Base-by-base conservation (phyloP, 2,329 filamentous ascomycete genomes). In the Pseudopithomyces maydicus region DNA sequence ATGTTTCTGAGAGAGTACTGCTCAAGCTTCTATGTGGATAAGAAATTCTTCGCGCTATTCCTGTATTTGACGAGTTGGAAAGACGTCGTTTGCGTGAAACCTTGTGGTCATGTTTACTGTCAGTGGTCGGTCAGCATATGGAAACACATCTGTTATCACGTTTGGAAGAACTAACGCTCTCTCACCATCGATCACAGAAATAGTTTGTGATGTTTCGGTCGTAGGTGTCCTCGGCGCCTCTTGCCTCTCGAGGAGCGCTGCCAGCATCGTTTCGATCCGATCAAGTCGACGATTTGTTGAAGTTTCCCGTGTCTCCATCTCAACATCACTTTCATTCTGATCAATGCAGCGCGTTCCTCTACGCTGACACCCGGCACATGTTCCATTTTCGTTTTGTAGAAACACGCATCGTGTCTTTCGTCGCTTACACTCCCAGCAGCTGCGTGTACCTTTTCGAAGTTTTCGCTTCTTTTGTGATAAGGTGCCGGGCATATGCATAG, bases 361-460 rank as follows among this genome's bases (percentile, higher is more conserved):
- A 15, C 56, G 41, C 6, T 42, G 57, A 45, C 60, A 64, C 12
- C 47, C 52, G 35, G 51, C 46, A 36, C 62, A 64, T 2, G 49
- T 45, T 3, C 47, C 26, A 19, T 64, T 52, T 2, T 48, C 46
- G 1, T 44, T 11, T 15, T 54, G 6, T 2, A 49, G 42, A 20
- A 66, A 68, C 1, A 54, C 60, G 33, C 69, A 72, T n/a, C 60
- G 54, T 3, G 68, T 54, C 32, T 72, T 73, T 22, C 69, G 59
- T 36, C 64, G 62, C 55, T 67, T 74, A 67, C 74, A 76, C 59
- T 74, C 74, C 61, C 74, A 77, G 58, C 74, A 77, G 49, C 70
- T 76, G 54, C 72, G 72, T 7, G 74, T 77, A 11, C 74, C 74
- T 55, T 76, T 77, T n/a, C 74, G 64, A 61, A 76, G 70, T 54